Evolutionary conservation across 208 protist species (phyloP), one percentile per base, ranked within the genome.

Genomic region (Wallacemonas sp.): DNA sequence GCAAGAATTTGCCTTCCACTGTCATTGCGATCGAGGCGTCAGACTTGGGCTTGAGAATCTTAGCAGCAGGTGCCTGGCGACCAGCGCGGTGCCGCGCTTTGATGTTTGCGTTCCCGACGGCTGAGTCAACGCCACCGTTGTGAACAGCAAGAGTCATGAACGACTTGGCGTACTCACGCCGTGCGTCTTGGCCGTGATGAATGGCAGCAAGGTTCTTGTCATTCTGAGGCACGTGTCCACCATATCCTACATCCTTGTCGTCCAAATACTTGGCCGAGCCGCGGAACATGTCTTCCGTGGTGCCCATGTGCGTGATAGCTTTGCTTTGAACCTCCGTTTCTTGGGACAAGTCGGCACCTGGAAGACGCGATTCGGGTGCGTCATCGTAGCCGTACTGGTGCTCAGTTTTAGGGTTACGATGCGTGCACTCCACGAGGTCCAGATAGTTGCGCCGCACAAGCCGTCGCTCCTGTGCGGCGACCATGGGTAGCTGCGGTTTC

Each of bases 81-180:
- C 90, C 90, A 0, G 62, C 45, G n/a, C 82, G 59, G 19, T 65
- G 72, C 2, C 77, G 80, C 11, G 80, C 66, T 19, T 55, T 36
- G 6, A 92, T 62, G 39, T 80, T 83, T 30, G 76, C 64, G 30
- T 55, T 70, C 21, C 65, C 70, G 1, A 89, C 65, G 1, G 70
- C 42, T 8, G 87, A 45, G 42, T 90, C 85, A 1, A 90, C 68
- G 47, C 86, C 93, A 33, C 95, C 80, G 34, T 90, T 90, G 63
- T 96, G 90, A 34, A 82, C 74, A 11, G 93, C 86, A 17, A 95
- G 76, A 4, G 91, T 96, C 87, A 97, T 91, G 74, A 75, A 88
- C 5, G 91, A 93, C 60, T 96, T 97, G 55, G 91, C 84, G 51
- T 82, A 96, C 36, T 77, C 24, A 0, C 86, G 61, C 14, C 91